Conservation (phyloP, 2,329 filamentous ascomycete species). For the Pseudogymnoascus sp. region DNA sequence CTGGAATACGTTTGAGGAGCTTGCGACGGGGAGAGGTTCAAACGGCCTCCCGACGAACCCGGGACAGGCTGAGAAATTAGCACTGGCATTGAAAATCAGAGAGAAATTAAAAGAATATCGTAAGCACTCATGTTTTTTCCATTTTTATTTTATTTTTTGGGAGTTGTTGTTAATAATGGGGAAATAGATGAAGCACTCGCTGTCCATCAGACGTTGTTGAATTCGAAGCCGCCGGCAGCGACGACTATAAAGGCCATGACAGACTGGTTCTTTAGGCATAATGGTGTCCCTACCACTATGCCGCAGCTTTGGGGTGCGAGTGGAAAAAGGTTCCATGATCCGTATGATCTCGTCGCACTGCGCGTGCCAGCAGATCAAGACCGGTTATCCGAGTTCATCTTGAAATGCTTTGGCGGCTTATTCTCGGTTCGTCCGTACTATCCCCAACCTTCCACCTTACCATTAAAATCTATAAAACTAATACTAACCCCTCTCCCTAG, state of each 20-base stretch:
- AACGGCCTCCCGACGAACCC: constrained; percentile 7
- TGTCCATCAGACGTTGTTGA: constrained; percentile 17
- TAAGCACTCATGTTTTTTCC: constrained; percentile 1
- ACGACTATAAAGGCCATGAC: constrained; percentile 19
- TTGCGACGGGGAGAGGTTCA: neutral
- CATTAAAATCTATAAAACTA: neutral
- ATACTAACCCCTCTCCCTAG: neutral
- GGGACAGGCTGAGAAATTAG: constrained; percentile 11
- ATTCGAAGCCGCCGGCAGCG: constrained; percentile 8
- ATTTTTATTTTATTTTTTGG: neutral
- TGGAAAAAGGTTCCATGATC: constrained; percentile 14
- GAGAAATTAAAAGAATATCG: constrained; percentile 18
- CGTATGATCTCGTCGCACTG: constrained; percentile 24
- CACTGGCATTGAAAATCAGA: constrained; percentile 15
- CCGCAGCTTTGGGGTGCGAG: constrained; percentile 22
- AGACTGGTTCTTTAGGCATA: constrained; percentile 18
- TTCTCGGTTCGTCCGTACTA: constrained; percentile 2
- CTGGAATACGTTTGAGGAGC: constrained; percentile 13
- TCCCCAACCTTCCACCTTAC: neutral
- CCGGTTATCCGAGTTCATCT: constrained; percentile 24
- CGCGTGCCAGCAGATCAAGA: constrained; percentile 22
- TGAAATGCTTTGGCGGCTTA: constrained; percentile 21
- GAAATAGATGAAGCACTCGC: constrained; percentile 16
- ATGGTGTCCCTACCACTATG: neutral
- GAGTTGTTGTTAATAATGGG: neutral